Percentiles rank a stretch among this genome's conserved stretches.
These are phyloP conservation scores for Verticillium longisporum DNA, from an alignment of 2,329 filamentous ascomycete genomes.

Conservation along the genomic window DNA sequence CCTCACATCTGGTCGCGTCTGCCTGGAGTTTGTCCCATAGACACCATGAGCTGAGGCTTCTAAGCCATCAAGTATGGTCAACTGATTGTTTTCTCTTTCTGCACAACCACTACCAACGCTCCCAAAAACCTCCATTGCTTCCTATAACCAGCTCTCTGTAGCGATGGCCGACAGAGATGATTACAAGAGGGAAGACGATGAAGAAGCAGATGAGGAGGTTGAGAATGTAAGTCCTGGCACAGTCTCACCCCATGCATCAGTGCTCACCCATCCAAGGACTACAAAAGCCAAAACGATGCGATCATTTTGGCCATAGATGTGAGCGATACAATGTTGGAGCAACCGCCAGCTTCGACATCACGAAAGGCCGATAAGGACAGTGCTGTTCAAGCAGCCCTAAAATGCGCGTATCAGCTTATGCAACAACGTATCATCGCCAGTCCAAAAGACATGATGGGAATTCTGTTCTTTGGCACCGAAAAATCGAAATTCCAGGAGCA, in stretches of 20 bases:
- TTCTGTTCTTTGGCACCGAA: slow-evolving; percentile 85
- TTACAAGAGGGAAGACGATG: slow-evolving; percentile 49
- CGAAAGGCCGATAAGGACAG: slow-evolving; percentile 77
- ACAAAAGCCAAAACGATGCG: slow-evolving; percentile 93
- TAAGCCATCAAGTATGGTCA: neutral
- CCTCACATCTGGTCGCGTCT: slow-evolving; percentile 3
- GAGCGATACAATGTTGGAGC: slow-evolving; percentile 76
- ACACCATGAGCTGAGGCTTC: neutral
- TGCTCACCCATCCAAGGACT: slow-evolving; percentile 49
- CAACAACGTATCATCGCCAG: slow-evolving; percentile 97
- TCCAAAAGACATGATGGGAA: slow-evolving; percentile 94
- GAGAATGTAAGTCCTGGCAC: slow-evolving; percentile 51
- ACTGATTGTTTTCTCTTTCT: neutral
- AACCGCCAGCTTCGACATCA: slow-evolving; percentile 54
- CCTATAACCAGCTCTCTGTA: neutral
- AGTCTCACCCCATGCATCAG: neutral
- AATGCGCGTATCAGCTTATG: slow-evolving; percentile 93
- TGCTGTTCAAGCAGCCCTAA: slow-evolving; percentile 74
- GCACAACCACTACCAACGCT: neutral
- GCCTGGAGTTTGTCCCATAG: slow-evolving; percentile 5
- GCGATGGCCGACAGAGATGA: slow-evolving; percentile 33
- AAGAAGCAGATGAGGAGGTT: slow-evolving; percentile 54
- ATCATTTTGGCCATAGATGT: slow-evolving; percentile 94
- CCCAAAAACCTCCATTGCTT: neutral
- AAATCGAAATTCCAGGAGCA: slow-evolving; percentile 72